Percentiles rank a stretch among this genome's conserved stretches.
phyloP scores from a whole-genome alignment of 345 rosid genomes.

The Syzygium oleosum region DNA sequence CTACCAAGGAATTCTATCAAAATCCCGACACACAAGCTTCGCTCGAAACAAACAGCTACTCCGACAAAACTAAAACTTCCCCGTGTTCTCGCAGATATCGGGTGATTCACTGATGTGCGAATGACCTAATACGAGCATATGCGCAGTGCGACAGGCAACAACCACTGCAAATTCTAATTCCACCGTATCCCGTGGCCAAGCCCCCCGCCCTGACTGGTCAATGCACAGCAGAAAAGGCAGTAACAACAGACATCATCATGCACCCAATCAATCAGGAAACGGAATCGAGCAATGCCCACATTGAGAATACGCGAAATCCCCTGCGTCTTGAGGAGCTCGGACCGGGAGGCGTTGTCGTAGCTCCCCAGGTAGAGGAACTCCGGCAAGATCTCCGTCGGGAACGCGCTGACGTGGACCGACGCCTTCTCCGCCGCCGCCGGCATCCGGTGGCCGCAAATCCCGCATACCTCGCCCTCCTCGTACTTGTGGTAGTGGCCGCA shows the following conservation, averaged over 20 bases:
- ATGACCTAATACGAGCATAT: neutral
- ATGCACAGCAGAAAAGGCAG: neutral
- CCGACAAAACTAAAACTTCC: neutral
- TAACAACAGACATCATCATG: neutral
- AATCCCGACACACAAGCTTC: neutral
- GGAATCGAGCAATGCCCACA: slow-evolving; percentile 26
- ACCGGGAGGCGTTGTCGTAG: slow-evolving; percentile 97
- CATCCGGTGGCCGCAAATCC: slow-evolving; percentile 85
- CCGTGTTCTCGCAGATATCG: neutral
- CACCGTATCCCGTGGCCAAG: neutral
- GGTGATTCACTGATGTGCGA: neutral
- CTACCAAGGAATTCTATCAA: neutral
- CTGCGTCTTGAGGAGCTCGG: slow-evolving; percentile 85
- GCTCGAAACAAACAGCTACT: neutral
- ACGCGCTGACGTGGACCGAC: slow-evolving; percentile 64
- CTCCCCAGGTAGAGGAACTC: slow-evolving; percentile 87
- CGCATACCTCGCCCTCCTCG: slow-evolving; percentile 98
- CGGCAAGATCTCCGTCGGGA: slow-evolving; percentile 88
- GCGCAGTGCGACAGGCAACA: neutral
- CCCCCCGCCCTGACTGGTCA: neutral
- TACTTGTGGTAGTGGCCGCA: slow-evolving; percentile 99
- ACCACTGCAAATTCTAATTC: neutral
- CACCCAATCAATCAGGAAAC: neutral
- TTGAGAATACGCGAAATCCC: slow-evolving; percentile 89
- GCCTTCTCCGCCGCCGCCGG: slow-evolving; percentile 35